Evolutionary conservation across 257 asterid species (phyloP).

Genomic region (Primulina tabacum): DNA sequence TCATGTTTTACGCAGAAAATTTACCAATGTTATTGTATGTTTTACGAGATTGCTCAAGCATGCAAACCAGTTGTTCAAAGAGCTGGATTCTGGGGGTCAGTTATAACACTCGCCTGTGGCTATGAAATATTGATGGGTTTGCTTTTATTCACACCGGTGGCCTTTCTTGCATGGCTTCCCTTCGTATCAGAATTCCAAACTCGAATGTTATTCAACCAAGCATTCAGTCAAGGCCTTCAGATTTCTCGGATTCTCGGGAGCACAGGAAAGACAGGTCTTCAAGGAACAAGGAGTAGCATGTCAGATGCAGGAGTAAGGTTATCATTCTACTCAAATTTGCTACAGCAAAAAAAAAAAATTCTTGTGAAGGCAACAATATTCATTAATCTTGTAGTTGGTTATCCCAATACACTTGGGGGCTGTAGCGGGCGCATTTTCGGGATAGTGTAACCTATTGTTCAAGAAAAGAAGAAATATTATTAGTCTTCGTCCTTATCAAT

Average conservation of each 20-base stretch:
- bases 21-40: not conserved
- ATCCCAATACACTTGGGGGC: not conserved
- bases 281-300: conserved; percentile 68
- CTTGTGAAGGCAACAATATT: not conserved
- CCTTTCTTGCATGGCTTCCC: conserved; percentile 96
- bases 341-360: no score
- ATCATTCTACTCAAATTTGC: not conserved
- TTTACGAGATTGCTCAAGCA: conserved; percentile 88
- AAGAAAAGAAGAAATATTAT: no score
- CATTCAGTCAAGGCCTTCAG: conserved; percentile 98
- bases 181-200: conserved; percentile 97
- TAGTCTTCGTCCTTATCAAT: no score
- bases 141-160: conserved; percentile 87
- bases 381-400: not conserved
- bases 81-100: conserved; percentile 91
- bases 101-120: conserved; percentile 80
- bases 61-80: conserved; percentile 69
- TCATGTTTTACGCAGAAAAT: no score
- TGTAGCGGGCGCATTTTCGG: conserved; percentile 9
- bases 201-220: conserved; percentile 96
- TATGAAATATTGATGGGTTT: conserved; percentile 87
- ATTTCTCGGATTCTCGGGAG: conserved; percentile 94
- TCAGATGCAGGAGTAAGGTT: not conserved
- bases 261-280: conserved; percentile 85
- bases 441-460: not conserved